phyloP scores from a whole-genome alignment of 139 green algal species.

The Tetradesmus obliquus region DNA sequence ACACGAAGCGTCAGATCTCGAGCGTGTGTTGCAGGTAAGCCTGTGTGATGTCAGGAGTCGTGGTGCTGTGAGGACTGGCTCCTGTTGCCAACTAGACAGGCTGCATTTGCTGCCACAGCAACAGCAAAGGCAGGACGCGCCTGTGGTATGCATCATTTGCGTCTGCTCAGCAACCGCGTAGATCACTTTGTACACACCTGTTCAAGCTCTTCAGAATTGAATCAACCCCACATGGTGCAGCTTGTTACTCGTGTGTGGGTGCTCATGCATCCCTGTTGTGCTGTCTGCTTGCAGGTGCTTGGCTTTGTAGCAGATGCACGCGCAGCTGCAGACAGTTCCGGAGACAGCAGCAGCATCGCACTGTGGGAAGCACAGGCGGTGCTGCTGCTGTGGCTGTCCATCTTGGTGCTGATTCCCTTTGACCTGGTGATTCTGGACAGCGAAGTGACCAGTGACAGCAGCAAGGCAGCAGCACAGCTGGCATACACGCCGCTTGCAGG shows the following conservation, averaged over 20 bases:
- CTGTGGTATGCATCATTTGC: too few relatives aligned
- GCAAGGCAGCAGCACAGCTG: constrained; percentile 14
- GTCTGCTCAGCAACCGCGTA: too few relatives aligned
- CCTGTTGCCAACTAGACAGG: background rate
- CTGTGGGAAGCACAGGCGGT: constrained; percentile 85
- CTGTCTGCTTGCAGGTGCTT: constrained; percentile 14
- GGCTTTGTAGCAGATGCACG: background rate
- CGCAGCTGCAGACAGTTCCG: background rate
- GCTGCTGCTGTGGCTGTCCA: constrained; percentile 95
- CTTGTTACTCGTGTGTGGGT: too few relatives aligned
- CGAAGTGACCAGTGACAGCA: background rate
- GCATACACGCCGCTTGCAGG: constrained; percentile 63
- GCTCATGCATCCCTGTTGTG: background rate
- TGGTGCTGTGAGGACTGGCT: background rate
- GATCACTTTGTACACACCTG: too few relatives aligned
- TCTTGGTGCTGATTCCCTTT: constrained; percentile 95
- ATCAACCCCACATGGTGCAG: too few relatives aligned
- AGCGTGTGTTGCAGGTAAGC: constrained; percentile 79
- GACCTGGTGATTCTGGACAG: constrained; percentile 90
- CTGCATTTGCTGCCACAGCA: too few relatives aligned
- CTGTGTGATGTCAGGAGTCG: constrained; percentile 39
- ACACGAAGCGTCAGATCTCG: constrained; percentile 83
- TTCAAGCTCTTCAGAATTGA: too few relatives aligned
- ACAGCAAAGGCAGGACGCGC: too few relatives aligned
- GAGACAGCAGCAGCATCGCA: constrained; percentile 29